Evolutionary conservation across 2,329 filamentous ascomycete species (phyloP), one percentile per base, ranked within the genome.

Genomic region (Penicillium sp.): DNA sequence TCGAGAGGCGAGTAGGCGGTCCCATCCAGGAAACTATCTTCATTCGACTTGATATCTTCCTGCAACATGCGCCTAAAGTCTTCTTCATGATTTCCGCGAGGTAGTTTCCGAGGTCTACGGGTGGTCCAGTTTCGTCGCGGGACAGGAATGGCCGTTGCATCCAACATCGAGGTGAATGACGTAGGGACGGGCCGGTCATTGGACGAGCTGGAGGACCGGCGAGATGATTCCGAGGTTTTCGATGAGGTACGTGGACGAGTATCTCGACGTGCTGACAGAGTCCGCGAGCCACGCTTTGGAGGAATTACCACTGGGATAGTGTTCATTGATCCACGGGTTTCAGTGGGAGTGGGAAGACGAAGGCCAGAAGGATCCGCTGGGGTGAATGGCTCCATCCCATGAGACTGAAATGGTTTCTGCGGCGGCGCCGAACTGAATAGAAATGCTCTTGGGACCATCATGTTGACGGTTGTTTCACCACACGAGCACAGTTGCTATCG

Each of bases 71-170:
- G 82, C 66, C 83, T 85, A 50, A 85, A 85, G 52, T 78, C 74
- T 52, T 77, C 74, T 29, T 74, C 74, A 71, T 76, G 66, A 69
- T 79, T 69, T 61, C 75, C 68, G 69, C 77, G 67, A 41, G 75
- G 70, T 53, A 77, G 55, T 66, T 73, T 71, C 60, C 76, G 69
- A 63, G 77, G 66, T 56, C 73, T 66, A 55, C 72, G 73, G 60
- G 73, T 72, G 10, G 74, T 73, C 60, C 73, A 71, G 4, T 73
- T 75, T 45, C 73, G 72, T 43, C 73, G 72, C 58, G 81, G 81
- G 21, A 79, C 78, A 3, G 84, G 84, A 49, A 87, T 87, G 2
- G 82, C 74, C 2, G 85, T 87, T 45, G 84, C 79, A 55, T 84
- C 82, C 35, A 87, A 73, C 55, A 87, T 73, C 10, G 82, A 83